These are phyloP conservation scores for Ogataea nonfermentans DNA, from an alignment of 805 yeast species.

Conservation along the genomic window DNA sequence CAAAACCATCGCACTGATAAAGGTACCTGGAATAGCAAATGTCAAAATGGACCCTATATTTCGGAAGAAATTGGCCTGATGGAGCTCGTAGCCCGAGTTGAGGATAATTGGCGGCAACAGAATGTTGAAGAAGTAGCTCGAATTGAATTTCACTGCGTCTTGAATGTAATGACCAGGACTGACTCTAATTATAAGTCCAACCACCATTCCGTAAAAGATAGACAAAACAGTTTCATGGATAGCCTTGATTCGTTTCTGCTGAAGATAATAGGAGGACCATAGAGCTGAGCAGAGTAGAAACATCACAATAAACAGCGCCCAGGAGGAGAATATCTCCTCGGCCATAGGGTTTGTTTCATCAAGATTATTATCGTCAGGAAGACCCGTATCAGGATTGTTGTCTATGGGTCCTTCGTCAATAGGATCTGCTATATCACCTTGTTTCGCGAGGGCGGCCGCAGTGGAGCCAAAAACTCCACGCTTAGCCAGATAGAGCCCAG, in stretches of 20 bases:
- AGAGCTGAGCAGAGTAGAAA: constrained; percentile 80
- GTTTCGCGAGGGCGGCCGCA: constrained; percentile 16
- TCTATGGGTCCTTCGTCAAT: constrained; percentile 38
- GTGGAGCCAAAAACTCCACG: constrained; percentile 26
- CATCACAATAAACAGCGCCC: constrained; percentile 91
- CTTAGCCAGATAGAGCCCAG: constrained; percentile 23
- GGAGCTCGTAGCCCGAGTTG: constrained; percentile 94
- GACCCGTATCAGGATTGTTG: constrained; percentile 39
- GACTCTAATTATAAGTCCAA: constrained; percentile 85
- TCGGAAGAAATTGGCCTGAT: constrained; percentile 91
- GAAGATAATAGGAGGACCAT: constrained; percentile 93
- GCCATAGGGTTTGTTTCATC: constrained; percentile 80
- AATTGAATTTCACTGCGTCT: constrained; percentile 93
- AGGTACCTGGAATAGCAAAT: constrained; percentile 97
- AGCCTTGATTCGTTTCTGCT: constrained; percentile 87
- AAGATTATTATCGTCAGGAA: constrained; percentile 48
- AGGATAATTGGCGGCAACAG: constrained; percentile 93
- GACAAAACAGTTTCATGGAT: constrained; percentile 97
- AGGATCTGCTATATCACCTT: constrained; percentile 28
- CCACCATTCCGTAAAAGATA: constrained; percentile 94
- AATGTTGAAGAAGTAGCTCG: constrained; percentile 90
- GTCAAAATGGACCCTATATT: constrained; percentile 87
- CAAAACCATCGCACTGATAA: constrained; percentile 83
- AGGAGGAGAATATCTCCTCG: constrained; percentile 93
- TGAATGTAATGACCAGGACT: constrained; percentile 97